These are phyloP conservation scores for Mortierella sp. DNA, from an alignment of 371 early-diverging fungal species.

Conservation along the genomic window DNA sequence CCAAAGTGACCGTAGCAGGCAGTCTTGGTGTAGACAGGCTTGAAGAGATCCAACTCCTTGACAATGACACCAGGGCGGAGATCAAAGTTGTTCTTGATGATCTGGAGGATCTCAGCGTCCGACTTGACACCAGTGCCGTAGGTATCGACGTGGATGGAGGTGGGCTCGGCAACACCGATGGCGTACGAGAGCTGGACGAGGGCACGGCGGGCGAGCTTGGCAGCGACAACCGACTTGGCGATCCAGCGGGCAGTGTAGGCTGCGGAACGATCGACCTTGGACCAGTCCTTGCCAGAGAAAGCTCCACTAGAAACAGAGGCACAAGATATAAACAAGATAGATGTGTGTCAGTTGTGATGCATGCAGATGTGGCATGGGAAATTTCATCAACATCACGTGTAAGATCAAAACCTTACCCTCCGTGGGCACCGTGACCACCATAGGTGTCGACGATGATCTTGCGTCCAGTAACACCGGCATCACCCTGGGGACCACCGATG, in stretches of 20 bases:
- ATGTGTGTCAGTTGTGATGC: too few relatives aligned
- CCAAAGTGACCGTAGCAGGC: slow-evolving; percentile 99
- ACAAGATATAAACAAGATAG: too few relatives aligned
- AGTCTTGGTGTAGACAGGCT: slow-evolving; percentile 98
- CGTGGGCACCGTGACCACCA: slow-evolving; percentile 99
- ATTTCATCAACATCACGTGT: background rate
- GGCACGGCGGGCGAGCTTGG: slow-evolving; percentile 93
- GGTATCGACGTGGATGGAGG: slow-evolving; percentile 97
- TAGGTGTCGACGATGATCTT: slow-evolving; percentile 98
- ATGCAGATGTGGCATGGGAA: too few relatives aligned
- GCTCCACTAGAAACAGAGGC: slow-evolving; percentile 93
- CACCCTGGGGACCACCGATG: slow-evolving; percentile 99
- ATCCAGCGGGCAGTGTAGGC: slow-evolving; percentile 99
- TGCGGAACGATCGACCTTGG: slow-evolving; percentile 99
- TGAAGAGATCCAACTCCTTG: slow-evolving; percentile 96
- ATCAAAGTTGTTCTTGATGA: slow-evolving; percentile 98
- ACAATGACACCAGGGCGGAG: slow-evolving; percentile 99
- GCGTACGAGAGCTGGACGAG: slow-evolving; percentile 99
- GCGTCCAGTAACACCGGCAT: slow-evolving; percentile 99
- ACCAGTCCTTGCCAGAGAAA: slow-evolving; percentile 99
- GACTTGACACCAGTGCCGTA: slow-evolving; percentile 95
- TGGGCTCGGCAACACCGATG: slow-evolving; percentile 99
- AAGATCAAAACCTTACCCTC: slow-evolving; percentile 64
- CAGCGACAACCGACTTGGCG: slow-evolving; percentile 95
- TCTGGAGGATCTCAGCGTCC: slow-evolving; percentile 90